Conservation (phyloP, 345 rosid genomes). For the Stellera chamaejasme region DNA sequence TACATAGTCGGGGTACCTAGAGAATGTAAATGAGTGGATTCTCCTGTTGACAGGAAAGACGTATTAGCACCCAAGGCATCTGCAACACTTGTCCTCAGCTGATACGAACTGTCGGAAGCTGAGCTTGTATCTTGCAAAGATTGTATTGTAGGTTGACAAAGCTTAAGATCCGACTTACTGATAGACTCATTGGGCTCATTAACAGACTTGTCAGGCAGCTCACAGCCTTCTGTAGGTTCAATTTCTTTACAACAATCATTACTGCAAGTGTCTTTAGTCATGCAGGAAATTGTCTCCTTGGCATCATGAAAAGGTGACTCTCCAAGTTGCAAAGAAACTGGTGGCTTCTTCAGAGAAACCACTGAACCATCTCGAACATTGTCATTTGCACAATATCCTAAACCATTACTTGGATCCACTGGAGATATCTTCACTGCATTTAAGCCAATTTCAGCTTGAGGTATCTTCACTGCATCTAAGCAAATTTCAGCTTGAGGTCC, state of each 20-base stretch:
- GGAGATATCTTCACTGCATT: constrained; percentile 19
- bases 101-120: constrained; percentile 17
- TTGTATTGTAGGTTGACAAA: constrained; percentile 19
- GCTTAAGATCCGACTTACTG: constrained; percentile 18
- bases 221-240: constrained; percentile 17
- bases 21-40: constrained; percentile 29
- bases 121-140: constrained; percentile 15
- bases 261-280: constrained; percentile 5
- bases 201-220: constrained; percentile 15
- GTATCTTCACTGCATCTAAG: constrained; percentile 19
- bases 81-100: constrained; percentile 9
- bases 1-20: constrained; percentile 17
- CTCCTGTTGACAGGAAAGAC: constrained; percentile 27
- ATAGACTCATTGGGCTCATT: constrained; percentile 20
- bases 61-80: constrained; percentile 25
- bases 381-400: constrained; percentile 10
- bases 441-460: constrained; percentile 16
- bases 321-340: constrained; percentile 8
- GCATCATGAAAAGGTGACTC: constrained; percentile 15
- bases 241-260: constrained; percentile 16
- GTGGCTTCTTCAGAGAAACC: constrained; percentile 16
- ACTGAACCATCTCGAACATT: constrained; percentile 8
- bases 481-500: constrained; percentile 19
- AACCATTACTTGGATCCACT: constrained; percentile 18
- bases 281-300: constrained; percentile 14